phyloP scores from a whole-genome alignment of 768 basidiomycete species.

The Tricholomella constricta region DNA sequence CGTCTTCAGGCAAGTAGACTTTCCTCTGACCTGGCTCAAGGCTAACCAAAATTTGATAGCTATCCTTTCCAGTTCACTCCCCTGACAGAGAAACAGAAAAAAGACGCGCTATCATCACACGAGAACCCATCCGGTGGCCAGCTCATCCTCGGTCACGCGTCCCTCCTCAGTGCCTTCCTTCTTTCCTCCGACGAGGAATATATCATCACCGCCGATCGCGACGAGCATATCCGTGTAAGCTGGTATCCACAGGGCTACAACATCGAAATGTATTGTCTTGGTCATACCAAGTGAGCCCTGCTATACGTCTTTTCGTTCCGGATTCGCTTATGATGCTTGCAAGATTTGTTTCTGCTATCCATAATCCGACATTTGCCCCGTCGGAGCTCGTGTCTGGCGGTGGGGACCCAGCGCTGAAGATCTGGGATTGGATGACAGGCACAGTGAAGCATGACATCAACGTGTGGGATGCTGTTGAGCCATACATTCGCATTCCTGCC shows the following conservation, averaged over 20 bases:
- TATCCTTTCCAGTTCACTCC: slow-evolving; percentile 58
- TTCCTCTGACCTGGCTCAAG: not conserved
- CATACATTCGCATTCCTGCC: slow-evolving; percentile 46
- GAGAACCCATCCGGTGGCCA: slow-evolving; percentile 70
- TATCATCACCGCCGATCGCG: slow-evolving; percentile 90
- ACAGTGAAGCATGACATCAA: slow-evolving; percentile 49
- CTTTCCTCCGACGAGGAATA: slow-evolving; percentile 68
- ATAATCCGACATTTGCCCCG: slow-evolving; percentile 55
- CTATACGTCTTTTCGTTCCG: not conserved
- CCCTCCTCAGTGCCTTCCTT: slow-evolving; percentile 74
- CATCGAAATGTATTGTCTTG: slow-evolving; percentile 86
- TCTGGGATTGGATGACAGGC: slow-evolving; percentile 84
- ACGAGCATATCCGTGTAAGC: slow-evolving; percentile 93
- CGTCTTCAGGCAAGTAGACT: slow-evolving; percentile 67
- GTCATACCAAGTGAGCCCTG: slow-evolving; percentile 70
- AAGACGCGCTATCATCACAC: slow-evolving; percentile 53
- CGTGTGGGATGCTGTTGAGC: slow-evolving; percentile 49
- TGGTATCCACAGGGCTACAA: slow-evolving; percentile 85
- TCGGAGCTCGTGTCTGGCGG: slow-evolving; percentile 78
- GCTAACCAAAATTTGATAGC: slow-evolving; percentile 34
- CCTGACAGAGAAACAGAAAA: slow-evolving; percentile 32
- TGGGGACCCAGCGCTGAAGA: slow-evolving; percentile 73
- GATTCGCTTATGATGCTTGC: not conserved
- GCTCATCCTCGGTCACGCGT: slow-evolving; percentile 86
- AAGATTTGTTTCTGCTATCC: slow-evolving; percentile 85